Percentiles rank a stretch among this genome's conserved stretches.
Evolutionary conservation across 106 monocot species (phyloP).

Genomic region (Dioscorea dumetorum): DNA sequence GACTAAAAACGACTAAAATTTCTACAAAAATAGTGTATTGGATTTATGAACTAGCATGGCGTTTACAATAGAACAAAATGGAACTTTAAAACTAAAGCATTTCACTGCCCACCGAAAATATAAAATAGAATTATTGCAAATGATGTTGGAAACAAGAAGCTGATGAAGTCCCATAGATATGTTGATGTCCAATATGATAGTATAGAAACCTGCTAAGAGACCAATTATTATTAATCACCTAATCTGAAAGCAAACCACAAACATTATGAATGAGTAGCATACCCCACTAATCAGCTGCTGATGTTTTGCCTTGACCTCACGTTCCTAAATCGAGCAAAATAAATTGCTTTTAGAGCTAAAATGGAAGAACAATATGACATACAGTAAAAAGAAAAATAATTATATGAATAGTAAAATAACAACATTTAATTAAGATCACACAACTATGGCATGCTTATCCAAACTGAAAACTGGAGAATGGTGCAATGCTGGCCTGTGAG

Average conservation of each 20-base stretch:
- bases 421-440: too few relatives aligned
- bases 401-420: too few relatives aligned
- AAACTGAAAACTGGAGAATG: too few relatives aligned
- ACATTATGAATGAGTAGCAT: slow-evolving; percentile 9
- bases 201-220: slow-evolving; percentile 55
- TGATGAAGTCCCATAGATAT: slow-evolving; percentile 87
- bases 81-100: too few relatives aligned
- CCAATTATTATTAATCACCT: neutral
- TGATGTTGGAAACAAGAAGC: slow-evolving; percentile 76
- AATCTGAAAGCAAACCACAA: neutral
- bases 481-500: too few relatives aligned
- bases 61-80: too few relatives aligned
- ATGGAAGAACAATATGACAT: too few relatives aligned
- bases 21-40: too few relatives aligned
- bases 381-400: too few relatives aligned
- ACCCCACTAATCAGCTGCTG: slow-evolving; percentile 96
- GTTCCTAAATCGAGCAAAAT: slow-evolving; percentile 44
- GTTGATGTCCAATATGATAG: slow-evolving; percentile 88
- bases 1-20: too few relatives aligned
- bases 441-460: too few relatives aligned
- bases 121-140: slow-evolving; percentile 76
- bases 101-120: slow-evolving; percentile 50
- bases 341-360: neutral
- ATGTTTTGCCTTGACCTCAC: slow-evolving; percentile 92
- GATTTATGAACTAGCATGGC: too few relatives aligned